Conservation (phyloP, 2,329 filamentous ascomycete species). For the Fusarium luffae region DNA sequence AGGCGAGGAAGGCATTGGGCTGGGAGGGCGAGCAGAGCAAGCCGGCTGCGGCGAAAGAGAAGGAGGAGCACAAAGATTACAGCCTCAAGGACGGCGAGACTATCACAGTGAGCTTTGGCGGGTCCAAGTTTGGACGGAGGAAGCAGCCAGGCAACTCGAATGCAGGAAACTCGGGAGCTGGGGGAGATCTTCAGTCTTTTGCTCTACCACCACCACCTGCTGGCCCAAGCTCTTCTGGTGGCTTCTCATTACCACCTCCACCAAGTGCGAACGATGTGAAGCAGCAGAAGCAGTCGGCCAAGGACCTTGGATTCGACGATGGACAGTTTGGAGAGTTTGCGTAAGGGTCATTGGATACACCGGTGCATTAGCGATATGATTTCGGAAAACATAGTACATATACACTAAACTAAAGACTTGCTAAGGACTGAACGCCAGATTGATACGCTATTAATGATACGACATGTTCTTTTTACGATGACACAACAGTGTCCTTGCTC, state of each 20-base stretch:
- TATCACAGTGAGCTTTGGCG: slow-evolving; percentile 81
- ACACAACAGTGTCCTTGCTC: not conserved
- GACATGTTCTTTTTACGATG: not conserved
- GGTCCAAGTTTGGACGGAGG: slow-evolving; percentile 63
- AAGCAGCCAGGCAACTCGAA: slow-evolving; percentile 49
- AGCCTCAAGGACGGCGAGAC: slow-evolving; percentile 91
- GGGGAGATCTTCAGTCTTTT: slow-evolving; percentile 65
- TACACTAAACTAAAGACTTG: slow-evolving; percentile 13
- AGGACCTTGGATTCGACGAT: slow-evolving; percentile 85
- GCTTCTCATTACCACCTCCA: slow-evolving; percentile 72
- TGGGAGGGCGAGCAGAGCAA: slow-evolving; percentile 60
- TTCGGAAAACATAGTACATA: slow-evolving; percentile 30
- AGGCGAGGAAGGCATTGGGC: slow-evolving; percentile 76
- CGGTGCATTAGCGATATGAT: slow-evolving; percentile 36
- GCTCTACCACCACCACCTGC: slow-evolving; percentile 78
- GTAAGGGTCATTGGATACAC: slow-evolving; percentile 44
- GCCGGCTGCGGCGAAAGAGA: slow-evolving; percentile 51
- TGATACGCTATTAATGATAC: slow-evolving; percentile 29
- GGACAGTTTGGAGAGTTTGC: slow-evolving; percentile 89
- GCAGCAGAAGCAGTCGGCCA: slow-evolving; percentile 64
- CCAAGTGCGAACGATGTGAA: slow-evolving; percentile 71
- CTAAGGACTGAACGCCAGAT: slow-evolving; percentile 9
- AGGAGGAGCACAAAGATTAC: slow-evolving; percentile 68
- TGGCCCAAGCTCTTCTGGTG: slow-evolving; percentile 52
- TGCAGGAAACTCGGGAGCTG: slow-evolving; percentile 29